Evolutionary conservation across 768 basidiomycete genomes (phyloP).

Genomic region (Leccinum arenicola): DNA sequence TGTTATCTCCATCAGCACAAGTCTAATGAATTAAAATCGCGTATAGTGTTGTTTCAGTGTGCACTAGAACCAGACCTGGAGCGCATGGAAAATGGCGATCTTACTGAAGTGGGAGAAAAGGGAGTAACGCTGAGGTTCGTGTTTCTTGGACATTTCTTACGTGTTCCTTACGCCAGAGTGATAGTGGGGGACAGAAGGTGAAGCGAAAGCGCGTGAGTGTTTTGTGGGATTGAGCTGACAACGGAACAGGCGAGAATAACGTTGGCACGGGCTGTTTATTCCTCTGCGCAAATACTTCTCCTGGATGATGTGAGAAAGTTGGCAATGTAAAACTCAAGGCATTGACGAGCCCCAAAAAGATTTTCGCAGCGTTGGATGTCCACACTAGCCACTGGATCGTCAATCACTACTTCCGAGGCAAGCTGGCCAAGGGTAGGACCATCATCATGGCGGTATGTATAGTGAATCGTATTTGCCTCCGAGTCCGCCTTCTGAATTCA

Average conservation of each 20-base stretch:
- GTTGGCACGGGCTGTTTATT: conserved; percentile 57
- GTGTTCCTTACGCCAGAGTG: not conserved
- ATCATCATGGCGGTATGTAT: conserved; percentile 10
- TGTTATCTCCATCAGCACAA: not conserved
- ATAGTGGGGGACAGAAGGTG: conserved; percentile 14
- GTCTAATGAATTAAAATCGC: not conserved
- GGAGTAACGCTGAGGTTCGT: conserved; percentile 50
- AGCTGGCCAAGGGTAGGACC: conserved; percentile 6
- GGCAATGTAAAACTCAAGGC: not conserved
- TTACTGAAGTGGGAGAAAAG: conserved; percentile 70
- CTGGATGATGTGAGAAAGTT: conserved; percentile 57
- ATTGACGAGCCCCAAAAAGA: conserved; percentile 3
- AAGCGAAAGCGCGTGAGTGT: not conserved
- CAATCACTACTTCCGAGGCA: conserved; percentile 38
- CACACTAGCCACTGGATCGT: conserved; percentile 50
- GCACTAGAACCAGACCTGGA: conserved; percentile 42
- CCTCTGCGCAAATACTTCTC: conserved; percentile 55
- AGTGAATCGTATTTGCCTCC: not conserved
- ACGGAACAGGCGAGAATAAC: conserved; percentile 43
- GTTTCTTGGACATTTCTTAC: not conserved
- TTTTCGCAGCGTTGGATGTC: conserved; percentile 58
- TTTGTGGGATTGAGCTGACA: not conserved
- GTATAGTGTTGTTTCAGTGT: conserved; percentile 36
- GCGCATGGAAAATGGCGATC: conserved; percentile 55
- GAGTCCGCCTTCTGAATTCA: not conserved